Evolutionary conservation across 176 grass and related monocot genomes (phyloP), one percentile per base, ranked within the genome.

Genomic region (Pharus latifolius): DNA sequence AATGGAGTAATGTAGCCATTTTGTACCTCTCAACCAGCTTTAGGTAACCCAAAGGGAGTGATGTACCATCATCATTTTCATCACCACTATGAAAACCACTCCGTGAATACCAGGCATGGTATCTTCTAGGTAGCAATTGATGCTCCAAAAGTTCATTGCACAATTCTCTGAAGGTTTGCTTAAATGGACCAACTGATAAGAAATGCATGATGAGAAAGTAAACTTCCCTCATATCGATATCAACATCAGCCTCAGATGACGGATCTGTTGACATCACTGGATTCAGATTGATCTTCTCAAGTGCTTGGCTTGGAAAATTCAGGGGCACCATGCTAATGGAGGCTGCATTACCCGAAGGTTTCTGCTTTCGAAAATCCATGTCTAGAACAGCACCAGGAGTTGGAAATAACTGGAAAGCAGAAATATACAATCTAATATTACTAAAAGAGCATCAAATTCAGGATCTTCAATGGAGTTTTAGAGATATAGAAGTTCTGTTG

Each of bases 171-270:
- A 73, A 63, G 19, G 90, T 92, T 49, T 82, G 78, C 63, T 92
- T 98, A 72, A 88, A 98, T 68, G 89, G 95, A 67, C 95, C 89
- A 75, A 67, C 68, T 41, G 95, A 98, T 65, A 98, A 62, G 80
- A 98, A 93, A 82, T 98, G 95, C 82, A 93, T 93, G 29, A 98
- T 98, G 78, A 93, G 72, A 69, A 98, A 98, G 82, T 98, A 93
- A 69, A 98, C 42, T 79, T 98, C 95, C 66, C 87, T 73, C 78
- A 85, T 78, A 64, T 98, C 95, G 74, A 98, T 83, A 79, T 98
- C 84, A 63, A 82, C 77, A 69, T 73, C 77, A 70, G 75, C 62
- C 76, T 73, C 84, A 34, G 77, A 41, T 28, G 76, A 20, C 32
- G 84, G 67, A 75, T 73, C 73, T 5, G 56, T 23, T 78, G 84